These are phyloP conservation scores for Desmodesmus armatus DNA, from an alignment of 139 green algal species.

Conservation along the genomic window DNA sequence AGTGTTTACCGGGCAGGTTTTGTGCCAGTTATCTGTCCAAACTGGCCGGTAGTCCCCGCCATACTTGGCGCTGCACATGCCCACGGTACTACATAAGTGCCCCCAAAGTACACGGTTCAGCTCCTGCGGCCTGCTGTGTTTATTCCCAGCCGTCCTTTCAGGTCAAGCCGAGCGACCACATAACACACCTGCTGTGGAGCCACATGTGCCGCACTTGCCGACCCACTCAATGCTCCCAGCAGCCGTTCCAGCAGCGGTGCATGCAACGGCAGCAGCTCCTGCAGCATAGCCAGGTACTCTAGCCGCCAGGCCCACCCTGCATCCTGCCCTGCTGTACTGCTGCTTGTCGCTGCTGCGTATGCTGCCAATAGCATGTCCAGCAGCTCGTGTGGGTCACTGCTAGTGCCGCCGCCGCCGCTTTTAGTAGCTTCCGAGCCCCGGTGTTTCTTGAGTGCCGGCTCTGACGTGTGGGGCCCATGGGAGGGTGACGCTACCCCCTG, in stretches of 20 bases:
- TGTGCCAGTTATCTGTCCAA: too few relatives aligned
- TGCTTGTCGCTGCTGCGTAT: not conserved
- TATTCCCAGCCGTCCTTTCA: not conserved
- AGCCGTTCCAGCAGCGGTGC: not conserved
- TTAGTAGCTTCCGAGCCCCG: too few relatives aligned
- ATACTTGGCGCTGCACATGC: too few relatives aligned
- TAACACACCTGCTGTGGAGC: not conserved
- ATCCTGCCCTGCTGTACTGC: too few relatives aligned
- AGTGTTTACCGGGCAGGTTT: too few relatives aligned
- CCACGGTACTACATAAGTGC: not conserved
- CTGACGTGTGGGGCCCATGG: not conserved
- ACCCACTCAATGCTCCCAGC: not conserved
- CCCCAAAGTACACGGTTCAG: not conserved
- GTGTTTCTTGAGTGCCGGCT: too few relatives aligned
- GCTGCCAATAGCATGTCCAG: not conserved
- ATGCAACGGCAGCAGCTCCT: not conserved
- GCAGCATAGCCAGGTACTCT: not conserved
- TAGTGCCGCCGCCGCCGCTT: not conserved
- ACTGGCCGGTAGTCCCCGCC: too few relatives aligned
- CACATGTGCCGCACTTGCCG: not conserved
- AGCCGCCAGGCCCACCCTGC: not conserved
- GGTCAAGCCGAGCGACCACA: not conserved
- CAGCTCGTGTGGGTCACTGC: not conserved
- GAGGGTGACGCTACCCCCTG: not conserved
- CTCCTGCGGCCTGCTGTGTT: not conserved